phyloP scores from a whole-genome alignment of 305 asterid genomes.

The Stenogyne calaminthoides region DNA sequence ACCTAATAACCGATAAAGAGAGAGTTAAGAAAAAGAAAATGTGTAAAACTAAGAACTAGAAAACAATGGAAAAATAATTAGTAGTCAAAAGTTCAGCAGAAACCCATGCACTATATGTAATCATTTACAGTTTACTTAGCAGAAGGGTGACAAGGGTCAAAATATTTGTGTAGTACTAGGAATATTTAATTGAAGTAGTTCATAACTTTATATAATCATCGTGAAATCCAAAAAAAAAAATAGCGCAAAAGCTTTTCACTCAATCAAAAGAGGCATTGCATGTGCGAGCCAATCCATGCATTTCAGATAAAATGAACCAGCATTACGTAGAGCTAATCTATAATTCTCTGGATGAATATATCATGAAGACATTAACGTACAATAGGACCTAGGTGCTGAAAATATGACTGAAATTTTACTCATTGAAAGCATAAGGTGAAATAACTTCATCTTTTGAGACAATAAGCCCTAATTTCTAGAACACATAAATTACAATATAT shows the following conservation, averaged over 20 bases:
- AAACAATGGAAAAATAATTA: neutral
- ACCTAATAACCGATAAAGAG: conserved; percentile 46
- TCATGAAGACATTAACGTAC: neutral
- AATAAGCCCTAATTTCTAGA: neutral
- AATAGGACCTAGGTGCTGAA: neutral
- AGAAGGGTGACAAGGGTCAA: neutral
- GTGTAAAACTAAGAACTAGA: neutral
- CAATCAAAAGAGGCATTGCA: neutral
- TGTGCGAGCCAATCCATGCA: neutral
- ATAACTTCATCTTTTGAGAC: neutral
- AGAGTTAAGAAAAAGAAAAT: neutral
- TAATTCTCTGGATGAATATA: neutral
- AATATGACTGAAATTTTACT: neutral
- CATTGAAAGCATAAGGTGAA: neutral
- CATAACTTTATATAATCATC: conserved; percentile 1
- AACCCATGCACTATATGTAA: neutral
- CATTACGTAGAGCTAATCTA: neutral
- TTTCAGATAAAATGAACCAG: neutral
- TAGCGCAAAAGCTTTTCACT: neutral
- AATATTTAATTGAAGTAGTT: neutral
- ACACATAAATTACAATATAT: neutral
- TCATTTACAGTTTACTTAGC: neutral
- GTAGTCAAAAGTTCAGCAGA: neutral
- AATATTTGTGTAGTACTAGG: neutral
- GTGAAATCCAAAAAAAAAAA: neutral